These are phyloP conservation scores for Spencermartinsiella europaea DNA, from an alignment of 805 yeast genomes.

Conservation along the genomic window DNA sequence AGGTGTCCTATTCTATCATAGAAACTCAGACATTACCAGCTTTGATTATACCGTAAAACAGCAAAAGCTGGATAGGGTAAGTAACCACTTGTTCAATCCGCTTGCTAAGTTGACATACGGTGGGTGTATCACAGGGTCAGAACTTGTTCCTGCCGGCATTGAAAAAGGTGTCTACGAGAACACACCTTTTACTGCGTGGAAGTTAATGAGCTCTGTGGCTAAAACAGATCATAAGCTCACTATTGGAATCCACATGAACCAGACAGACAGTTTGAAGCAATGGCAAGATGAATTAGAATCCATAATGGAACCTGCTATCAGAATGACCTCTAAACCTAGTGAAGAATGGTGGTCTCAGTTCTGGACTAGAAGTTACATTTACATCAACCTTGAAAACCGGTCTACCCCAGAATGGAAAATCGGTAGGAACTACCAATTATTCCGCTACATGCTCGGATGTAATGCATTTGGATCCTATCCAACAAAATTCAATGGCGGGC, in stretches of 20 bases:
- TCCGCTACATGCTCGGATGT: slow-evolving; percentile 2
- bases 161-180: neutral
- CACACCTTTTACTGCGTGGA: neutral
- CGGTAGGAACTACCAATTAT: neutral
- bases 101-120: neutral
- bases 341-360: neutral
- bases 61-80: neutral
- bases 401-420: slow-evolving; percentile 1
- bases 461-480: neutral
- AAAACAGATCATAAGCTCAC: neutral
- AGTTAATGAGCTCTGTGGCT: neutral
- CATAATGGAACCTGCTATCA: neutral
- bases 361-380: slow-evolving; percentile 1
- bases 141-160: neutral
- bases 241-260: neutral
- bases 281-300: neutral
- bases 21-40: neutral
- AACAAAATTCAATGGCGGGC: slow-evolving; percentile 2
- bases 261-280: neutral
- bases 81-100: neutral
- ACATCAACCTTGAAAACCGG: neutral
- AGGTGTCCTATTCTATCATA: neutral
- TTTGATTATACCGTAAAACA: slow-evolving; percentile 1
- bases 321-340: neutral
- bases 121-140: neutral